phyloP scores from a whole-genome alignment of 805 yeast genomes.

The Starmerella gropengiesseri region DNA sequence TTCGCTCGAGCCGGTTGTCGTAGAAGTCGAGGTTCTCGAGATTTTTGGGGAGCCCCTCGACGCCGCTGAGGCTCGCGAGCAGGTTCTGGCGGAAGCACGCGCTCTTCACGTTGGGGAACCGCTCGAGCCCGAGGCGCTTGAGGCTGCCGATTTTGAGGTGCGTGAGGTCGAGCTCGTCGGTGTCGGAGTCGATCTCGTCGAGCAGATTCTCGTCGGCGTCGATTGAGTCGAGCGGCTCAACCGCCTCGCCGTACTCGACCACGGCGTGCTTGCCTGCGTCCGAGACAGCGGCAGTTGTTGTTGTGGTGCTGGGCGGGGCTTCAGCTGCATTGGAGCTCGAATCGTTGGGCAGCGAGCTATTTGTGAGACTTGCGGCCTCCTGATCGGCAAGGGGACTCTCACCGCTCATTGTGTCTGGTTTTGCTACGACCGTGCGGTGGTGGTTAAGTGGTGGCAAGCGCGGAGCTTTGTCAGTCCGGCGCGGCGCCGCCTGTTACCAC shows the following conservation, averaged over 20 bases:
- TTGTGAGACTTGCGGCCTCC: too few relatives aligned
- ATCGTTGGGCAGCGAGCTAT: too few relatives aligned
- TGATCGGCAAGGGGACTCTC: too few relatives aligned
- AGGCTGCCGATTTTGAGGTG: slow-evolving; percentile 46
- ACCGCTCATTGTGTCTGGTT: too few relatives aligned
- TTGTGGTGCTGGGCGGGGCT: too few relatives aligned
- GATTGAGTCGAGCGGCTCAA: slow-evolving; percentile 32
- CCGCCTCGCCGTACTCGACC: slow-evolving; percentile 11
- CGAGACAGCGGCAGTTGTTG: too few relatives aligned
- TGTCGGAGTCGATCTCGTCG: slow-evolving; percentile 36
- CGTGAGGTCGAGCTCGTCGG: slow-evolving; percentile 45
- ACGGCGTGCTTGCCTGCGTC: slow-evolving; percentile 10
- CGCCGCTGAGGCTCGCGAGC: slow-evolving; percentile 57
- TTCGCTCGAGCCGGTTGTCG: slow-evolving; percentile 83
- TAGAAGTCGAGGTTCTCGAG: slow-evolving; percentile 77
- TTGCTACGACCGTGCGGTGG: too few relatives aligned
- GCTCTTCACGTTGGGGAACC: slow-evolving; percentile 43
- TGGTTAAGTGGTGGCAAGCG: too few relatives aligned
- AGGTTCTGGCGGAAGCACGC: slow-evolving; percentile 77
- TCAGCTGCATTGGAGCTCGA: too few relatives aligned
- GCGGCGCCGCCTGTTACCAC: too few relatives aligned
- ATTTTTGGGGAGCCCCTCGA: slow-evolving; percentile 48
- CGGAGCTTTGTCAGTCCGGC: too few relatives aligned
- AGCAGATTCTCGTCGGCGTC: slow-evolving; percentile 52
- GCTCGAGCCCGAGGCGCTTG: slow-evolving; percentile 37